Evolutionary conservation across 1,284 basidiomycete genomes (phyloP).

Genomic region (Apiotrichum domesticum): DNA sequence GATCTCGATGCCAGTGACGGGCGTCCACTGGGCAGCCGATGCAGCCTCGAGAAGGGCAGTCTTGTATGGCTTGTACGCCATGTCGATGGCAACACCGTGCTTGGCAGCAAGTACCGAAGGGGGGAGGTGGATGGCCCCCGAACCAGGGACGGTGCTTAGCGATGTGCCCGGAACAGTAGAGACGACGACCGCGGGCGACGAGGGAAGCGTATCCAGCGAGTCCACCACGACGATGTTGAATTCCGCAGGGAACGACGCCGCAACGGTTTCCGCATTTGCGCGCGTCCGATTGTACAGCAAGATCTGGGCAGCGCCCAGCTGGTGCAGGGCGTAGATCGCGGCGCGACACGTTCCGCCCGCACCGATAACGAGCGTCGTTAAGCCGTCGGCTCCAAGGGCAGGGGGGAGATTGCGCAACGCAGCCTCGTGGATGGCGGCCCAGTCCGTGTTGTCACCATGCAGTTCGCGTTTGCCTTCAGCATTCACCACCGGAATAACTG

Average conservation of each 20-base stretch:
- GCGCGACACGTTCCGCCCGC: slow-evolving; percentile 89
- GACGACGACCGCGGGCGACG: slow-evolving; percentile 65
- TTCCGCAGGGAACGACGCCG: slow-evolving; percentile 58
- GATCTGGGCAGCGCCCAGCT: slow-evolving; percentile 62
- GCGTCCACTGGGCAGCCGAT: slow-evolving; percentile 57
- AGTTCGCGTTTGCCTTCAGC: slow-evolving; percentile 55
- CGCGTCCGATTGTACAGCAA: slow-evolving; percentile 80
- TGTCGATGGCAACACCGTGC: slow-evolving; percentile 72
- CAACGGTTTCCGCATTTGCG: slow-evolving; percentile 64
- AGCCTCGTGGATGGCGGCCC: slow-evolving; percentile 70
- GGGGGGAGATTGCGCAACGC: slow-evolving; percentile 42
- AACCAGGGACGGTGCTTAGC: slow-evolving; percentile 49
- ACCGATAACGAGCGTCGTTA: slow-evolving; percentile 73
- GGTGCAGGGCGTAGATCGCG: slow-evolving; percentile 77
- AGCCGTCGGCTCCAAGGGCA: slow-evolving; percentile 25
- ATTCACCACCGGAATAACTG: slow-evolving; percentile 59
- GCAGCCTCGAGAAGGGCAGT: slow-evolving; percentile 47
- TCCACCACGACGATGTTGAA: slow-evolving; percentile 57
- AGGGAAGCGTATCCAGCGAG: slow-evolving; percentile 55
- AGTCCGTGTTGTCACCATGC: slow-evolving; percentile 88
- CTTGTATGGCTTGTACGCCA: slow-evolving; percentile 78
- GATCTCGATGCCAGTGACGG: slow-evolving; percentile 73
- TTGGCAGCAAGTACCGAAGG: slow-evolving; percentile 43
- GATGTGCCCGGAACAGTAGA: slow-evolving; percentile 78
- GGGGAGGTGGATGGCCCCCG: slow-evolving; percentile 56